A percentile compares a stretch with the other conserved stretches of the same genome.
phyloP scores from a whole-genome alignment of 371 early-diverging fungal species.

The Mucor piriformis region DNA sequence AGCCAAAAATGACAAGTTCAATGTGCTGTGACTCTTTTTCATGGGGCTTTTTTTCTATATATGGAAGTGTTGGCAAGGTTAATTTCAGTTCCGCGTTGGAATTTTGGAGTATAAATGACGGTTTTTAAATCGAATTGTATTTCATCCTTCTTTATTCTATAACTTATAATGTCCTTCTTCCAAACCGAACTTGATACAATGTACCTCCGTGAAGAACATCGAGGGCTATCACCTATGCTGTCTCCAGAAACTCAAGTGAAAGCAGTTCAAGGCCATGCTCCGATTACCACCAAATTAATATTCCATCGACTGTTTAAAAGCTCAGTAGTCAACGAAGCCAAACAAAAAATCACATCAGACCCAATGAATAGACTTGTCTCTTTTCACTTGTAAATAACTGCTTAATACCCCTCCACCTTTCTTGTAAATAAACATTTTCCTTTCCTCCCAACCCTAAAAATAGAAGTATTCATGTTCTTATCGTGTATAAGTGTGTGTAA shows the following conservation, averaged over 20 bases:
- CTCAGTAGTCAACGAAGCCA: slow-evolving; percentile 9
- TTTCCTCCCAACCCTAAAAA: not conserved
- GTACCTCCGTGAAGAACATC: slow-evolving; percentile 25
- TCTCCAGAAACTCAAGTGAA: not conserved
- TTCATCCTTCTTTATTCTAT: not conserved
- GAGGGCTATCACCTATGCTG: not conserved
- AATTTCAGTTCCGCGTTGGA: not conserved
- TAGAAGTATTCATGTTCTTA: too few relatives aligned
- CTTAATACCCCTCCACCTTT: not conserved
- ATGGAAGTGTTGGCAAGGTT: not conserved
- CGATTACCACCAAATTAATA: not conserved
- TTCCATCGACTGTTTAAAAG: slow-evolving; percentile 15
- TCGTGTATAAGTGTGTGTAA: too few relatives aligned
- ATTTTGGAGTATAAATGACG: not conserved
- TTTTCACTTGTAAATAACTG: slow-evolving; percentile 13
- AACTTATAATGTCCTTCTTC: slow-evolving; percentile 22
- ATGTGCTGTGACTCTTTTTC: not conserved
- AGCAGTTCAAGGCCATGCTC: not conserved
- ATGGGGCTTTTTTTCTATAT: not conserved
- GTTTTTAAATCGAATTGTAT: not conserved
- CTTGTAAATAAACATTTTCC: not conserved
- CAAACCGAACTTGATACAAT: slow-evolving; percentile 25
- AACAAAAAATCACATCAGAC: slow-evolving; percentile 12
- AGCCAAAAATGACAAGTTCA: not conserved
- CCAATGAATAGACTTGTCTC: slow-evolving; percentile 25